These are phyloP conservation scores for Argentina anserina DNA, from an alignment of 306 rosid genomes.

Conservation along the genomic window DNA sequence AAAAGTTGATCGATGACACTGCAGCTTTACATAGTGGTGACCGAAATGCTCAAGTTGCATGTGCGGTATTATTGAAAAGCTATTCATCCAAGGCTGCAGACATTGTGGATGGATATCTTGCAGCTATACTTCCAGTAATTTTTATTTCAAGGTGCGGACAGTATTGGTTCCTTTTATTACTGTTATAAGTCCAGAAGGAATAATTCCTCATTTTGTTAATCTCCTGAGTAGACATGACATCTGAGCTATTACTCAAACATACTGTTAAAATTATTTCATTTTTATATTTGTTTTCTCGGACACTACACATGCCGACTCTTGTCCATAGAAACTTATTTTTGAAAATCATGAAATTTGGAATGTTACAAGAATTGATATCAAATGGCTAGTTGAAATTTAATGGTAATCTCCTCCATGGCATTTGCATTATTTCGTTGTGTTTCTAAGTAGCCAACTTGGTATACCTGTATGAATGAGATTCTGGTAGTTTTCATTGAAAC, in stretches of 20 bases:
- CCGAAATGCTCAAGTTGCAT: slow-evolving; percentile 76
- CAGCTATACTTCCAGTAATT: slow-evolving; percentile 63
- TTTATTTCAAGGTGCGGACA: slow-evolving; percentile 74
- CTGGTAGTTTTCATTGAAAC: neutral
- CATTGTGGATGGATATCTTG: slow-evolving; percentile 74
- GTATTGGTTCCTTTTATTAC: slow-evolving; percentile 11
- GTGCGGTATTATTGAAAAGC: slow-evolving; percentile 75
- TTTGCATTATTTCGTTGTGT: neutral
- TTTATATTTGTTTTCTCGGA: neutral
- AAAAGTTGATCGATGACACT: slow-evolving; percentile 77
- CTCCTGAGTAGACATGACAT: neutral
- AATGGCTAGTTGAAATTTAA: neutral
- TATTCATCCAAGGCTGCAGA: slow-evolving; percentile 79
- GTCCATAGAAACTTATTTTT: neutral
- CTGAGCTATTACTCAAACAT: neutral
- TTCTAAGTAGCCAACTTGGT: neutral
- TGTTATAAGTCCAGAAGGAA: neutral
- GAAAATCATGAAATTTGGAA: neutral
- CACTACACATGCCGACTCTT: neutral
- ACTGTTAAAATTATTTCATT: neutral
- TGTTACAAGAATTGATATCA: neutral
- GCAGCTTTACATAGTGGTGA: slow-evolving; percentile 76
- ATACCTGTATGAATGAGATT: neutral
- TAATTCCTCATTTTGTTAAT: neutral
- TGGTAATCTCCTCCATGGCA: neutral